These are phyloP conservation scores for Bipolaris sorokiniana DNA, from an alignment of 2,329 filamentous ascomycete species.

Conservation along the genomic window DNA sequence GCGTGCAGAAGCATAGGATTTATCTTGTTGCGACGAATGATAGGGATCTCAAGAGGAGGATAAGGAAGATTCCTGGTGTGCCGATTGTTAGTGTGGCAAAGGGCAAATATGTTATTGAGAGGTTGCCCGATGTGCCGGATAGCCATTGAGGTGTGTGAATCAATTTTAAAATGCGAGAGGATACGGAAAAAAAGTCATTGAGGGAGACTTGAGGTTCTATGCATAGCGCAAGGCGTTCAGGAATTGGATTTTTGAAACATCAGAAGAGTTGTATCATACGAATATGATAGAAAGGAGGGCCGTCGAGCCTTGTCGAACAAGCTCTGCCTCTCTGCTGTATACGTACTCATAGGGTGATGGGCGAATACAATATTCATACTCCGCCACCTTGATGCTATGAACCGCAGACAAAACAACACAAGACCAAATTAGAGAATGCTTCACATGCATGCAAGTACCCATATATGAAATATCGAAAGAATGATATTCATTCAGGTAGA, in stretches of 20 bases:
- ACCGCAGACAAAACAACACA: too few relatives aligned
- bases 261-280: neutral
- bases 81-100: conserved; percentile 81
- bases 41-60: conserved; percentile 71
- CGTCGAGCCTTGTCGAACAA: neutral
- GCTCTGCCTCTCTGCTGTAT: neutral
- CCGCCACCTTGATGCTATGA: too few relatives aligned
- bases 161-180: neutral
- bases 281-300: neutral
- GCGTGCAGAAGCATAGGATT: conserved; percentile 55
- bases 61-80: conserved; percentile 81
- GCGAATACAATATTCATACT: too few relatives aligned
- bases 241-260: neutral
- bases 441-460: too few relatives aligned
- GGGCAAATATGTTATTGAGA: conserved; percentile 94
- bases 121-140: conserved; percentile 82
- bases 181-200: neutral
- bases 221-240: conserved; percentile 17
- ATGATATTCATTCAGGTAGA: neutral
- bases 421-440: too few relatives aligned
- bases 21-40: conserved; percentile 59
- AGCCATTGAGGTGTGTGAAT: conserved; percentile 36
- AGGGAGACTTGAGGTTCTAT: conserved; percentile 4
- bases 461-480: neutral
- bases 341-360: too few relatives aligned